These are phyloP conservation scores for Boletus sp. DNA, from an alignment of 768 basidiomycete species.

Conservation along the genomic window DNA sequence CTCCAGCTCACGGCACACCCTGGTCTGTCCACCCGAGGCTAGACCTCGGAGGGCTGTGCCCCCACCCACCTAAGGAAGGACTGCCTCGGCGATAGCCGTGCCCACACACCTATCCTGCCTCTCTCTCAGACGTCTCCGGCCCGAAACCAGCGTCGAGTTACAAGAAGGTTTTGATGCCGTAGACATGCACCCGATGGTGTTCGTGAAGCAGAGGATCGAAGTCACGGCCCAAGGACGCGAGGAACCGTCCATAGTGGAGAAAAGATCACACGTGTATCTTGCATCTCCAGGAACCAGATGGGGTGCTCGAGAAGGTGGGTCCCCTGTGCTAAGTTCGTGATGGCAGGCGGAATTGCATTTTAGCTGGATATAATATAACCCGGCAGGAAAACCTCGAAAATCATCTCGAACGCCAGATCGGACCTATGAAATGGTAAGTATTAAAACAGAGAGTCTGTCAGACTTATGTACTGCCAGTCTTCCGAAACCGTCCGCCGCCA, in stretches of 20 bases:
- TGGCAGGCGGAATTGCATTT: conserved; percentile 56
- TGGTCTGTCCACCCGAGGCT: too few relatives aligned
- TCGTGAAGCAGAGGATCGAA: conserved; percentile 65
- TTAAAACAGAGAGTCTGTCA: not conserved
- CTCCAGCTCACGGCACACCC: too few relatives aligned
- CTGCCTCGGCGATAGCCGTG: too few relatives aligned
- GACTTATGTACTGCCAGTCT: too few relatives aligned
- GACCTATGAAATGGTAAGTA: conserved; percentile 51
- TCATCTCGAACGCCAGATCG: conserved; percentile 73
- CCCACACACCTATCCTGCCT: too few relatives aligned
- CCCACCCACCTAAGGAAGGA: too few relatives aligned
- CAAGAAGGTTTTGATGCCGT: conserved; percentile 62
- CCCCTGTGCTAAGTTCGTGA: not conserved
- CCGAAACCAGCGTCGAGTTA: conserved; percentile 48
- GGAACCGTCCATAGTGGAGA: conserved; percentile 55
- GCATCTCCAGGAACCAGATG: conserved; percentile 30
- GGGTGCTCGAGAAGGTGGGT: conserved; percentile 44
- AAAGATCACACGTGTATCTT: conserved; percentile 71
- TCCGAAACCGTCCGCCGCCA: too few relatives aligned
- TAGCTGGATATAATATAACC: conserved; percentile 83
- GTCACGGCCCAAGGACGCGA: conserved; percentile 43
- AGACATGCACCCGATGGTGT: conserved; percentile 64
- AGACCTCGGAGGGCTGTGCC: too few relatives aligned
- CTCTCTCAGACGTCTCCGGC: too few relatives aligned
- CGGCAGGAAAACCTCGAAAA: conserved; percentile 83